Conservation (phyloP, 768 basidiomycete species). For the Sarcodon aspratus region DNA sequence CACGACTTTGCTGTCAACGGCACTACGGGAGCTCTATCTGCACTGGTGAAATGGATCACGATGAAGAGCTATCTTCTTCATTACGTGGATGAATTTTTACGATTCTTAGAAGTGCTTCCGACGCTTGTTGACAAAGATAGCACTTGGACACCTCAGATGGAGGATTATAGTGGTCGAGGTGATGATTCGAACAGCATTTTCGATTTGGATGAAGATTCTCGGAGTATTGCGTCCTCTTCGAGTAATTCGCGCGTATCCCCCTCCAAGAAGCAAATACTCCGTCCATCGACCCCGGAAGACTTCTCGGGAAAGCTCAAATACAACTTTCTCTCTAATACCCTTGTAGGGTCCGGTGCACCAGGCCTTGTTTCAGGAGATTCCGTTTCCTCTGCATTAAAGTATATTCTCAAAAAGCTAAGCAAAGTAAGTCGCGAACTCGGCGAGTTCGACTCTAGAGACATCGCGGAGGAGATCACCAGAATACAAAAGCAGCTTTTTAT, state of each 20-base stretch:
- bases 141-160: slow-evolving; percentile 62
- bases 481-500: slow-evolving; percentile 60
- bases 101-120: slow-evolving; percentile 63
- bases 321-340: slow-evolving; percentile 40
- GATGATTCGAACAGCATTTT: slow-evolving; percentile 46
- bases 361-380: slow-evolving; percentile 6
- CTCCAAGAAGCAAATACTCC: not conserved
- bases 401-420: slow-evolving; percentile 51
- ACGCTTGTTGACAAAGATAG: slow-evolving; percentile 56
- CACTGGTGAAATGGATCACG: slow-evolving; percentile 68
- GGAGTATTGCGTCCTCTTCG: not conserved
- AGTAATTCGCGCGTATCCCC: too few relatives aligned
- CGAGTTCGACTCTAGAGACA: slow-evolving; percentile 44
- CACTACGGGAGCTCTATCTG: slow-evolving; percentile 59
- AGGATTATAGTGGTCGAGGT: slow-evolving; percentile 43
- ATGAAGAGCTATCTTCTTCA: slow-evolving; percentile 75
- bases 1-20: slow-evolving; percentile 73
- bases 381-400: slow-evolving; percentile 28
- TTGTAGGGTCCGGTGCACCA: slow-evolving; percentile 14
- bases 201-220: slow-evolving; percentile 38
- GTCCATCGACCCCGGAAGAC: slow-evolving; percentile 8
- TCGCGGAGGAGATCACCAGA: slow-evolving; percentile 82
- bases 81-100: slow-evolving; percentile 75
- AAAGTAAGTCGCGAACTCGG: slow-evolving; percentile 48
- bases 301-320: slow-evolving; percentile 36